Base-by-base conservation (phyloP, 768 basidiomycete species). In the Suillus occidentalis region DNA sequence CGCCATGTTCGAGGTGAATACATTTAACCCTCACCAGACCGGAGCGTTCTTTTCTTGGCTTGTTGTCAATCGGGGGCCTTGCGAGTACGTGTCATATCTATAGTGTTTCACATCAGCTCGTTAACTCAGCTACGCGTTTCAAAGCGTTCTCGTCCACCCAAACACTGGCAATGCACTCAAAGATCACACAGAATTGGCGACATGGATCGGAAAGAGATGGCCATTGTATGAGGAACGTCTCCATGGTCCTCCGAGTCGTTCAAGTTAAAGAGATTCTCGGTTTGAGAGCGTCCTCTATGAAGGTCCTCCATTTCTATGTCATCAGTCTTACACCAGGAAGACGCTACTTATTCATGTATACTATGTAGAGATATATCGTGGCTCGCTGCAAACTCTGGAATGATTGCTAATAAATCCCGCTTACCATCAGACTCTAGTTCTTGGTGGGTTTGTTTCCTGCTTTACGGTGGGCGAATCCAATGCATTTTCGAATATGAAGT, bases 1-100 rank as follows among this genome's bases (percentile, higher is more conserved):
- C 10, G 82, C 87, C 8, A 90, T 90, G 88, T 91, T 90, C 70
- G 84, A 91, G 72, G 83, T 90, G 65, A 85, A 91, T 71, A 85
- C 84, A 1, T 86, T 87, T 73, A 85, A 69, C 39, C 89, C 89
- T 12, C 87, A 86, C 68, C 85, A 90, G 70, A 89, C 87, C 0
- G 89, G 90, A 0, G 83, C 87, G 2, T 74, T 91, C 14, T 90
- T 91, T 70, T 80, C 85, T 5, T 91, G 85, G 84, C 81, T 90
- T 20, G 84, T 81, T 20, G 86, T 89, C 39, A 80, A 90, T 72
- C 84, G 89, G 8, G 89, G 90, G 13, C 86, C 89, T 9, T 87
- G 85, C 80, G 89, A 89, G 89, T 90, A 72, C 52, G 89, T 81
- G 18, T n/a, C 62, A 50, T 31, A 60, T 49, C 20, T 6, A 18